Conservation (phyloP, 2,329 filamentous ascomycete species). For the Curvularia hawaiiensis region DNA sequence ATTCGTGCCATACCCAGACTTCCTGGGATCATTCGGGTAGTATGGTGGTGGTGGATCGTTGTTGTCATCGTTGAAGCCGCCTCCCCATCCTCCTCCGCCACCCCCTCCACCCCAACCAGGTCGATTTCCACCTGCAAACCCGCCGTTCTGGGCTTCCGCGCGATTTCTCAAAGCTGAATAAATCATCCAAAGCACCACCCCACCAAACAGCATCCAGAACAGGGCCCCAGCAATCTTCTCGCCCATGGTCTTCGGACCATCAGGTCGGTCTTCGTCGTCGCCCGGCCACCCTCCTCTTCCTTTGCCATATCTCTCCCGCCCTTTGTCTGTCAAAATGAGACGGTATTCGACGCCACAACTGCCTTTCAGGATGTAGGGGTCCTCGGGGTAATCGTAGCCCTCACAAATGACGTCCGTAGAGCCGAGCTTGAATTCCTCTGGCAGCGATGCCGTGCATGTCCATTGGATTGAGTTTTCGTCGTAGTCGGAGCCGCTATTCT, state of each 20-base stretch:
- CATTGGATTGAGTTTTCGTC: conserved; percentile 85
- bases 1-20: conserved; percentile 29
- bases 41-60: conserved; percentile 60
- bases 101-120: conserved; percentile 49
- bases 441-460: conserved; percentile 76
- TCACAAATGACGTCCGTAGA: conserved; percentile 92
- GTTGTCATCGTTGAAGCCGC: conserved; percentile 36
- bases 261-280: conserved; percentile 46
- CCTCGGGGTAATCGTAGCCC: conserved; percentile 76
- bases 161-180: conserved; percentile 57
- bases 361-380: conserved; percentile 86
- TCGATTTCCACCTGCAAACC: conserved; percentile 30
- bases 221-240: conserved; percentile 48
- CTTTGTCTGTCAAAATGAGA: conserved; percentile 75
- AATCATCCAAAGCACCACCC: conserved; percentile 65
- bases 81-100: conserved; percentile 50
- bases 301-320: conserved; percentile 71
- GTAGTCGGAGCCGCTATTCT: conserved; percentile 83
- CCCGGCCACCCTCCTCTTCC: conserved; percentile 52
- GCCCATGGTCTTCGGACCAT: conserved; percentile 43
- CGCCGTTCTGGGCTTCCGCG: conserved; percentile 30
- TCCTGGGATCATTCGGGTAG: conserved; percentile 38
- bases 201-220: conserved; percentile 68
- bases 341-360: conserved; percentile 93
- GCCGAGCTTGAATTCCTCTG: conserved; percentile 73